Evolutionary conservation across 345 rosid genomes (phyloP), one percentile per base, ranked within the genome.

Genomic region (Citrus medica): DNA sequence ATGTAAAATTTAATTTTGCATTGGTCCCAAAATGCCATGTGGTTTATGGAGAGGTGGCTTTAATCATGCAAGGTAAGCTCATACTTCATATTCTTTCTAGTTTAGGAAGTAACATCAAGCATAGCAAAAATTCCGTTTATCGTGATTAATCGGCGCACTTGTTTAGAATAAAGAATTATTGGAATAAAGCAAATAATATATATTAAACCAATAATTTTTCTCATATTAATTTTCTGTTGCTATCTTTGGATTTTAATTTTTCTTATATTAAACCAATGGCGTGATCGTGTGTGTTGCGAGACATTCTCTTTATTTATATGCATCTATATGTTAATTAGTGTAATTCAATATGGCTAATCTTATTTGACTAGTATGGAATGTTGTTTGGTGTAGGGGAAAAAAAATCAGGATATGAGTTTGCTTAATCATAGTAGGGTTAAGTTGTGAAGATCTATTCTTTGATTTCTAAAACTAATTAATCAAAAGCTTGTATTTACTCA

Each of bases 81-180:
- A 37, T 59, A 32, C 22, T 73, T 37, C 53, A 37, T 60, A 55
- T 37, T 73, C 32, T 73, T 59, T 56, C 76, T 73, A 73, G 25
- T 35, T 37, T n/a, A 17, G 76, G 76, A 59, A 73, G 24, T 59
- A 19, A 38, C 53, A 7, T 58, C 46, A 73, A 51, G 25, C 22
- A 24, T 73, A 6, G 13, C 63, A 73, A 73, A 51, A 35, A n/a
- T 24, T 58, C 12, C 27, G 7, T 8, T 35, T 24, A n/a, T 73
- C n/a, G 14, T 33, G 22, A 72, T 37, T 12, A 22, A 24, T 46
- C 51, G 51, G 51, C 17, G 51, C 4, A 46, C 1, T 46, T 13
- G 17, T 46, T 46, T 13, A 13, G 51, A 46, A 46, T 53, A 53
- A 53, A 53, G 22, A 53, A 53, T 53, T 53, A 53, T 53, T 53